Evolutionary conservation across 1,284 basidiomycete genomes (phyloP).

Genomic region (Takashimella koratensis): DNA sequence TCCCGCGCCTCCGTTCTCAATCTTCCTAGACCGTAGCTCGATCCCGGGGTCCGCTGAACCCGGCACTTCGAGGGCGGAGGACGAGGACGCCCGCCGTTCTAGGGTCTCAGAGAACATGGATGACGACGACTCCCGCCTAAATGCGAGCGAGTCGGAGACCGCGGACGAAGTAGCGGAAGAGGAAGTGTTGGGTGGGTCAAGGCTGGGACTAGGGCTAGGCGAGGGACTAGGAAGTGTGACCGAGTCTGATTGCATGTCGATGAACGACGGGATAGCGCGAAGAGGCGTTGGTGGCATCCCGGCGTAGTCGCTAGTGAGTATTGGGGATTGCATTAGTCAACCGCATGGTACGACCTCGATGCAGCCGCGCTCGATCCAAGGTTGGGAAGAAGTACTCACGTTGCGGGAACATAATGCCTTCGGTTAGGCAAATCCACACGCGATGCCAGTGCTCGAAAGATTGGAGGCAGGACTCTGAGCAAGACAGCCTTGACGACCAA

Average conservation of each 20-base stretch:
- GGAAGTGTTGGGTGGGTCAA: background rate
- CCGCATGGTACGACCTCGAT: too few species aligned
- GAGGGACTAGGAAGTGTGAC: background rate
- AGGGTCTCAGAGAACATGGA: background rate
- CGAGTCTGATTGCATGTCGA: slow-evolving; percentile 58
- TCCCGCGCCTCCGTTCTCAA: slow-evolving; percentile 4
- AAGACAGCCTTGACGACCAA: slow-evolving; percentile 72
- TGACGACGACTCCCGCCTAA: background rate
- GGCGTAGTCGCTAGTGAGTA: slow-evolving; percentile 59
- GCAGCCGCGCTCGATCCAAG: background rate
- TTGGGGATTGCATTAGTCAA: slow-evolving; percentile 3
- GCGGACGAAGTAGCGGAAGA: background rate
- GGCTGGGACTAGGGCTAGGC: background rate
- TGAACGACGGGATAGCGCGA: slow-evolving; percentile 75
- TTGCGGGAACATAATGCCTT: slow-evolving; percentile 81
- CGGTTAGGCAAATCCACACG: slow-evolving; percentile 71
- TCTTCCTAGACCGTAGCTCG: background rate
- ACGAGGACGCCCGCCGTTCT: background rate
- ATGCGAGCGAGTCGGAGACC: background rate
- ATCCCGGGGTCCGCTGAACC: background rate
- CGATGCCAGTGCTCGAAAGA: slow-evolving; percentile 52
- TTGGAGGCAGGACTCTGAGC: slow-evolving; percentile 70
- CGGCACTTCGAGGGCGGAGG: background rate
- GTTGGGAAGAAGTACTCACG: slow-evolving; percentile 48
- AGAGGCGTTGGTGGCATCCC: slow-evolving; percentile 62